These are phyloP conservation scores for Leptomonas seymouri DNA, from an alignment of 208 protist species.

Conservation along the genomic window DNA sequence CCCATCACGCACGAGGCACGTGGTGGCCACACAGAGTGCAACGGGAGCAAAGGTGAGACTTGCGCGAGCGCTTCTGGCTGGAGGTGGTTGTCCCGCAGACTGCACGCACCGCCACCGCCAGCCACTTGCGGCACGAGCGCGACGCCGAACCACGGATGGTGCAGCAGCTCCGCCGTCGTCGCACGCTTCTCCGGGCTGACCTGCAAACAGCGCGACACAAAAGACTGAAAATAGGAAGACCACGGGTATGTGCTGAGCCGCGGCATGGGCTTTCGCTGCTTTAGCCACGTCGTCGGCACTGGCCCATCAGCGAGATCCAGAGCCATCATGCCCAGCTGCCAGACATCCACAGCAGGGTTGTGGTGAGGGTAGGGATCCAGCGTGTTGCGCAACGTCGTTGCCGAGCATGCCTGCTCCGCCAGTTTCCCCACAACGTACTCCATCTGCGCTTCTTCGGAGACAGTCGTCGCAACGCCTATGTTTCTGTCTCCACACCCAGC, in stretches of 20 bases:
- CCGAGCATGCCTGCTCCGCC: slow-evolving; percentile 11
- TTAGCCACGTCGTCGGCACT: slow-evolving; percentile 41
- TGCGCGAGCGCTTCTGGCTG: not conserved
- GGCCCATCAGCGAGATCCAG: slow-evolving; percentile 68
- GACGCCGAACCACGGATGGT: slow-evolving; percentile 79
- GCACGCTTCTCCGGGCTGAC: slow-evolving; percentile 48
- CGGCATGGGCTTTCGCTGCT: slow-evolving; percentile 44
- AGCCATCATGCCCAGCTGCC: slow-evolving; percentile 77
- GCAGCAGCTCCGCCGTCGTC: slow-evolving; percentile 59
- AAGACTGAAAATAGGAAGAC: slow-evolving; percentile 56
- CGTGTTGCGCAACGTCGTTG: slow-evolving; percentile 31
- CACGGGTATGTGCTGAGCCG: slow-evolving; percentile 41
- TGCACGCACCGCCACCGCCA: slow-evolving; percentile 5
- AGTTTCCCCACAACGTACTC: slow-evolving; percentile 17
- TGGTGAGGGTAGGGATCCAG: slow-evolving; percentile 26
- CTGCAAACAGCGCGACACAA: slow-evolving; percentile 67
- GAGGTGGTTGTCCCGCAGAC: not conserved
- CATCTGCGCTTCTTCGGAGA: slow-evolving; percentile 10
- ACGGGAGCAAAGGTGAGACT: too few species aligned
- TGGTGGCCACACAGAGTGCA: not conserved
- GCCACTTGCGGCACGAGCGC: slow-evolving; percentile 37
- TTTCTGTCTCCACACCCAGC: not conserved
- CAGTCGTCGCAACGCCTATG: not conserved
- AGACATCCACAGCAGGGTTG: slow-evolving; percentile 56
- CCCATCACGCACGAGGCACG: slow-evolving; percentile 29